Conservation (phyloP, 2,329 filamentous ascomycete species). For the Purpureocillium takamizusanense region DNA sequence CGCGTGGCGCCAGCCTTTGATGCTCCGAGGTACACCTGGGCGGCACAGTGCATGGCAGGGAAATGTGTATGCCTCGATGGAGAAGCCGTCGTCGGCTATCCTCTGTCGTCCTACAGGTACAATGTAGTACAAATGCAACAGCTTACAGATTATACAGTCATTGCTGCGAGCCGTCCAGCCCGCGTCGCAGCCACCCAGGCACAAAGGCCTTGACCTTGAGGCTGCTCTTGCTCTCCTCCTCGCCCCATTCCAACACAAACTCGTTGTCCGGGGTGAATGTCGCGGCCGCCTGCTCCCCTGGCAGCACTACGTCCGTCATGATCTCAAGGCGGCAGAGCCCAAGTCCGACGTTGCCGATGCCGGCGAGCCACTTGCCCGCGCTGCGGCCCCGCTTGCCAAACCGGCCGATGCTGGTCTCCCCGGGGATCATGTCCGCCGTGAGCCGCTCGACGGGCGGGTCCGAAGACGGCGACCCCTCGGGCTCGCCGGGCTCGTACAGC, state of each 20-base stretch:
- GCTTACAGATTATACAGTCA: slow-evolving; percentile 4
- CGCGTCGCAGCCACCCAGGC: slow-evolving; percentile 59
- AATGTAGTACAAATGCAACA: too few species aligned
- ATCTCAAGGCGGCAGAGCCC: slow-evolving; percentile 80
- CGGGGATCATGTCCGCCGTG: slow-evolving; percentile 28
- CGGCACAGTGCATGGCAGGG: too few species aligned
- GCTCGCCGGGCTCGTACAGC: slow-evolving; percentile 32
- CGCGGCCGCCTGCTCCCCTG: slow-evolving; percentile 56
- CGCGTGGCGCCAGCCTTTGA: too few species aligned
- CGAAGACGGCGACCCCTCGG: not conserved
- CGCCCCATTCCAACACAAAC: slow-evolving; percentile 48
- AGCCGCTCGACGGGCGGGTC: slow-evolving; percentile 10
- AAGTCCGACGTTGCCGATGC: slow-evolving; percentile 78
- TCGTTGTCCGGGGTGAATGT: slow-evolving; percentile 53
- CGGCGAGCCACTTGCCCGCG: slow-evolving; percentile 71
- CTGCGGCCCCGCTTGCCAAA: slow-evolving; percentile 53
- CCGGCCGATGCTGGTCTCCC: slow-evolving; percentile 40
- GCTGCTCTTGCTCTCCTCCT: slow-evolving; percentile 25
- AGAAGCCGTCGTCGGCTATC: too few species aligned
- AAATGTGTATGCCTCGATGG: too few species aligned
- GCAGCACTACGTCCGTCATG: slow-evolving; percentile 75
- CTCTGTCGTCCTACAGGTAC: too few species aligned
- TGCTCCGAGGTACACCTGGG: too few species aligned
- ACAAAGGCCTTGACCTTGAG: slow-evolving; percentile 71
- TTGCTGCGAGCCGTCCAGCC: slow-evolving; percentile 22